Evolutionary conservation across 2,329 filamentous ascomycete genomes (phyloP).

Genomic region (Ophiostoma ips): DNA sequence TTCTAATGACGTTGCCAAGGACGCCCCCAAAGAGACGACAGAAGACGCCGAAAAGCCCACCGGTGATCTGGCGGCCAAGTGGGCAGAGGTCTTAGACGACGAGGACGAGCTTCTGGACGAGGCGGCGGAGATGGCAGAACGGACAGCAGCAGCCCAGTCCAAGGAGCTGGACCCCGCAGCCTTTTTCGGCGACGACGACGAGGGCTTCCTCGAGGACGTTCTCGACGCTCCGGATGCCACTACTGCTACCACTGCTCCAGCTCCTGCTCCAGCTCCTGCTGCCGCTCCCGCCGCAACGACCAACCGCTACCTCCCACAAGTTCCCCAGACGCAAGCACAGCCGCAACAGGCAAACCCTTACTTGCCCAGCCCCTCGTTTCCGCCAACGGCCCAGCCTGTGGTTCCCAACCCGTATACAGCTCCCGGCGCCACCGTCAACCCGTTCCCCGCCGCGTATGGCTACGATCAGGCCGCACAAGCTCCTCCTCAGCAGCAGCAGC

Average conservation of each 20-base stretch:
- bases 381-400: not conserved
- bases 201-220: conserved; percentile 68
- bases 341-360: conserved; percentile 11
- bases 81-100: conserved; percentile 71
- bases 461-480: conserved; percentile 11
- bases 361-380: conserved; percentile 3
- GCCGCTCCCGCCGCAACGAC: not conserved
- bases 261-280: not conserved
- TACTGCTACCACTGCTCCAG: conserved; percentile 9
- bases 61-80: conserved; percentile 59
- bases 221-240: conserved; percentile 24
- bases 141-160: conserved; percentile 15
- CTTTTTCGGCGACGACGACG: conserved; percentile 71
- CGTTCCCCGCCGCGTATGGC: conserved; percentile 9
- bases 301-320: conserved; percentile 11
- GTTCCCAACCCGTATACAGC: conserved; percentile 1
- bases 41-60: conserved; percentile 11
- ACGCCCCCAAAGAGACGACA: too few species aligned
- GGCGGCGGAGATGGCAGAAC: conserved; percentile 19
- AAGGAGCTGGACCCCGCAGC: conserved; percentile 45
- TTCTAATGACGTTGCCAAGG: too few species aligned
- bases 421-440: conserved; percentile 1
- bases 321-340: not conserved
- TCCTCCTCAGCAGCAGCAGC: conserved; percentile 15
- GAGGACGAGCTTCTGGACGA: conserved; percentile 50